Evolutionary conservation across 306 rosid genomes (phyloP).

Genomic region (Dryas octopetala): DNA sequence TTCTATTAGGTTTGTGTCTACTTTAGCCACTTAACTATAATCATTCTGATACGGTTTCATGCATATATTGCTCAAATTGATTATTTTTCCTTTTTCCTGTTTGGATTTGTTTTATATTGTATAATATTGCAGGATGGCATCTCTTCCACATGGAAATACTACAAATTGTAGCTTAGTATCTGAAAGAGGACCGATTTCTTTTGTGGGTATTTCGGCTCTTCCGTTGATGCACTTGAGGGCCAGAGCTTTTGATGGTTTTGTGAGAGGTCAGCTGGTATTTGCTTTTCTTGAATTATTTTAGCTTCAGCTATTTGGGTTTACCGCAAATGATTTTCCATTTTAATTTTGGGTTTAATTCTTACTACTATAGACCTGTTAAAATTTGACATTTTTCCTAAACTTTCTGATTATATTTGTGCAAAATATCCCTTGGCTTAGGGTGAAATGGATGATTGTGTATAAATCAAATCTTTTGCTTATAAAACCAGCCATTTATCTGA

Average conservation of each 20-base stretch:
- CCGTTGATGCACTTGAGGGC: conserved; percentile 39
- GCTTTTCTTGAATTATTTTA: conserved; percentile 5
- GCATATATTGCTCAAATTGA: not conserved
- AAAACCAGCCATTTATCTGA: conserved; percentile 6
- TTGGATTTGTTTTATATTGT: conserved; percentile 4
- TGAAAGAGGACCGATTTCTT: conserved; percentile 34
- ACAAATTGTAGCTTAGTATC: conserved; percentile 38
- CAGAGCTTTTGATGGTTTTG: conserved; percentile 35
- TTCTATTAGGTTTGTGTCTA: not conserved
- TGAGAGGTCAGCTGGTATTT: conserved; percentile 46
- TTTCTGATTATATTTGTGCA: not conserved
- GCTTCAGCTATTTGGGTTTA: not conserved
- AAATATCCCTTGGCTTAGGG: not conserved
- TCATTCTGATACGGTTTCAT: not conserved
- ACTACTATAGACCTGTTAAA: not conserved
- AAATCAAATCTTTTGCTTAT: conserved; percentile 18
- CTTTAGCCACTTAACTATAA: not conserved
- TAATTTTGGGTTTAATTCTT: not conserved
- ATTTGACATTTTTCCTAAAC: not conserved
- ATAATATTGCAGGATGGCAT: conserved; percentile 45
- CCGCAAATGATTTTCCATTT: not conserved
- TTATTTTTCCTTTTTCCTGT: not conserved
- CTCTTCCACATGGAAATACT: conserved; percentile 33
- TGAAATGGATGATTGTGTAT: not conserved
- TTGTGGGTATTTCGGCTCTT: conserved; percentile 42